Conservation (phyloP, 2,329 filamentous ascomycete genomes). For the Alternaria sp. region DNA sequence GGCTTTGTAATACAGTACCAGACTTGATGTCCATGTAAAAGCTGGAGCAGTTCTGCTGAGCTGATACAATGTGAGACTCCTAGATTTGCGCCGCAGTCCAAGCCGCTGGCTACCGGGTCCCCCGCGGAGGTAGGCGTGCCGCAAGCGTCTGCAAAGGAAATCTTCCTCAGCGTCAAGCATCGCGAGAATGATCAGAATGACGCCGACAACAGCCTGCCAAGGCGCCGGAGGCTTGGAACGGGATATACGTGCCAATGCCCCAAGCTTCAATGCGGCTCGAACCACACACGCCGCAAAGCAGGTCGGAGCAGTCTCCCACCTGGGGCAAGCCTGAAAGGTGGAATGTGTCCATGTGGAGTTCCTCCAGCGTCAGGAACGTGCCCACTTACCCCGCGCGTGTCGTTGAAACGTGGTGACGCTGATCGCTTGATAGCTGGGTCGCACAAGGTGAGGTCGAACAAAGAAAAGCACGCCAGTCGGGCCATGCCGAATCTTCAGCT, state of each 20-base stretch:
- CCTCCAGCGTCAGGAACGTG: not conserved
- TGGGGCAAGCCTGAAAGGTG: constrained; percentile 3
- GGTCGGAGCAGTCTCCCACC: constrained; percentile 5
- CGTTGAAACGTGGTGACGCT: constrained; percentile 7
- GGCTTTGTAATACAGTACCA: not conserved
- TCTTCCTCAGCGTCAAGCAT: not conserved
- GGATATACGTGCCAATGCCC: not conserved
- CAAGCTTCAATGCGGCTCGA: constrained; percentile 11
- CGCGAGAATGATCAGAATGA: constrained; percentile 1
- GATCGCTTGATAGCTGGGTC: constrained; percentile 6
- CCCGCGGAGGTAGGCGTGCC: not conserved
- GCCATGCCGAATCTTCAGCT: constrained; percentile 1
- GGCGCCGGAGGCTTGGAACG: constrained; percentile 11
- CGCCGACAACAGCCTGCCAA: constrained; percentile 5
- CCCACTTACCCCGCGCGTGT: constrained; percentile 10
- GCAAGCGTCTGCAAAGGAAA: not conserved
- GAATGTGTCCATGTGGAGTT: constrained; percentile 1
- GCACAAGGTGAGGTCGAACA: constrained; percentile 11
- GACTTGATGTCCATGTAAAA: too few relatives aligned
- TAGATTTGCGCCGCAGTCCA: not conserved
- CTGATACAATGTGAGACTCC: not conserved
- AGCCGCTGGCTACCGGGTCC: not conserved
- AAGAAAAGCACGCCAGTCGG: constrained; percentile 13
- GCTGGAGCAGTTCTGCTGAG: not conserved
- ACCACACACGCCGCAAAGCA: constrained; percentile 4